Evolutionary conservation across 371 early-diverging fungal genomes (phyloP).

Genomic region (Mucor racemosus): DNA sequence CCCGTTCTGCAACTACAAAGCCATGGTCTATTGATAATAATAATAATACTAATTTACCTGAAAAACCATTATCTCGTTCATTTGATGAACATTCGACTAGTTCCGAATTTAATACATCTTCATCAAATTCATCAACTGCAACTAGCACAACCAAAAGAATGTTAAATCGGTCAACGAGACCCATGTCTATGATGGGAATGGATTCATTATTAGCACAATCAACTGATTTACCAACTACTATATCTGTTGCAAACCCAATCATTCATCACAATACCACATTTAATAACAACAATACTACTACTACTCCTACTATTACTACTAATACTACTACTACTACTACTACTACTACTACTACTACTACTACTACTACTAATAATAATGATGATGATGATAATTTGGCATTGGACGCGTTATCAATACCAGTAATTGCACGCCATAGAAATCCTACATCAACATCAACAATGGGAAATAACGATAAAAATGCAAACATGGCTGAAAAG

Average conservation of each 20-base stretch:
- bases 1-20: conserved; percentile 3
- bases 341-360: too few relatives aligned
- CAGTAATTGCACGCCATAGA: conserved; percentile 5
- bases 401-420: background rate
- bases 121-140: background rate
- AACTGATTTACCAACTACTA: background rate
- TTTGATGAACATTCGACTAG: conserved; percentile 14
- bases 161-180: conserved; percentile 4
- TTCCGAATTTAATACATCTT: conserved; percentile 2
- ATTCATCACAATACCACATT: background rate
- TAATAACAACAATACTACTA: background rate
- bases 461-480: background rate
- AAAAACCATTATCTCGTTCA: conserved; percentile 14
- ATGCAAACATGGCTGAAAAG: conserved; percentile 19
- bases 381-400: background rate
- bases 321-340: too few relatives aligned
- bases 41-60: background rate
- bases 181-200: conserved; percentile 29
- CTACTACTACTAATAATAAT: too few relatives aligned
- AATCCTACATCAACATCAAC: background rate
- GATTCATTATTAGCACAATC: conserved; percentile 12
- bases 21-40: conserved; percentile 6
- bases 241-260: background rate
- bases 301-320: background rate
- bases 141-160: background rate